These are phyloP conservation scores for Parachlorella kessleri DNA, from an alignment of 139 green algal genomes.

Conservation along the genomic window DNA sequence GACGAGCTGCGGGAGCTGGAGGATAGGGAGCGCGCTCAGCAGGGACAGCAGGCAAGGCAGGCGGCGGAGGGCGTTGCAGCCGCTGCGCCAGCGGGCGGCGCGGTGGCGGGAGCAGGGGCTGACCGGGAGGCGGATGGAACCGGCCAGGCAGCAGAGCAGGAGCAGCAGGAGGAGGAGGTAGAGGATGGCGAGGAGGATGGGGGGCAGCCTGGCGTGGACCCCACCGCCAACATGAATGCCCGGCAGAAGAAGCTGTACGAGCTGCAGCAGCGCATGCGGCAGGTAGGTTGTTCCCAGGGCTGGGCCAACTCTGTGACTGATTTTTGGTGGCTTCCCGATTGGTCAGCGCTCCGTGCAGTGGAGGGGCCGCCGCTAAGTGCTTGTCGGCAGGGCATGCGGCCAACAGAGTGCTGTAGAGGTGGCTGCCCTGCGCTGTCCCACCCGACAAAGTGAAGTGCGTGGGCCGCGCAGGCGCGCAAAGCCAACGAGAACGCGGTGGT, in stretches of 20 bases:
- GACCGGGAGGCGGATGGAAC: slow-evolving; percentile 1
- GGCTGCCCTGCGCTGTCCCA: no score
- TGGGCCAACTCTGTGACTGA: no score
- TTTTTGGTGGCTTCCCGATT: no score
- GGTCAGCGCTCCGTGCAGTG: no score
- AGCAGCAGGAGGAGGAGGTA: slow-evolving; percentile 12
- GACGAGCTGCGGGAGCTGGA: slow-evolving; percentile 50
- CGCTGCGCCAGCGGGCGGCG: slow-evolving; percentile 1
- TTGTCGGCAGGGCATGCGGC: no score
- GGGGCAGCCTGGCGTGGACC: slow-evolving; percentile 35
- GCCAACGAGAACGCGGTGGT: slow-evolving; percentile 91
- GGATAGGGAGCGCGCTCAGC: slow-evolving; percentile 12
- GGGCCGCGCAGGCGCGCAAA: slow-evolving; percentile 76
- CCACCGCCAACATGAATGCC: slow-evolving; percentile 63
- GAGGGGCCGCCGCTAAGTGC: no score
- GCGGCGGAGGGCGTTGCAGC: slow-evolving; percentile 9
- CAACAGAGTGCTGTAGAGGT: no score
- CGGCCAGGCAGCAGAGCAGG: slow-evolving; percentile 18
- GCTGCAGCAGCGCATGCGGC: slow-evolving; percentile 79
- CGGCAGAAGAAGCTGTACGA: slow-evolving; percentile 86
- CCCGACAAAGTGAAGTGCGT: no score
- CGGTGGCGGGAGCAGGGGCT: not conserved
- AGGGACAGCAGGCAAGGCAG: not conserved
- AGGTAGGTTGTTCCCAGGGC: no score
- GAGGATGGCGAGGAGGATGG: slow-evolving; percentile 6